A percentile compares a stretch with the other conserved stretches of the same genome.
Conservation (phyloP, 331 rosid species). For the Telfairia occidentalis region DNA sequence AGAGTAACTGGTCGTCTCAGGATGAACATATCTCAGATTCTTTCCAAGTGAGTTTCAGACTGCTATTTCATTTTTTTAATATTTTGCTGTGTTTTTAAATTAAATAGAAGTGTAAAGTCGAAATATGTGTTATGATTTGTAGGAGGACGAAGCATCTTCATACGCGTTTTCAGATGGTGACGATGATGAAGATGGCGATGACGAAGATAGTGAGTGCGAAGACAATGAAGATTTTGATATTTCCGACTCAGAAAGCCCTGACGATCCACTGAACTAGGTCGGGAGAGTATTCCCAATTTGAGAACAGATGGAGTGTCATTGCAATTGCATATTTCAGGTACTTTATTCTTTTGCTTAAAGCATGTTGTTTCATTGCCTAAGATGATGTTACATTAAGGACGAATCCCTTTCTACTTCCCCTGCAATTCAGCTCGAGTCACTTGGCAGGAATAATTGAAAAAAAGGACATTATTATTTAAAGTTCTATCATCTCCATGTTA, state of each 20-base stretch:
- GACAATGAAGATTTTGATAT: conserved; percentile 1
- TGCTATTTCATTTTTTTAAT: neutral
- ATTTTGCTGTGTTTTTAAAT: neutral
- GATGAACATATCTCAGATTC: conserved; percentile 28
- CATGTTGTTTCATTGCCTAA: neutral
- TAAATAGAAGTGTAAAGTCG: neutral
- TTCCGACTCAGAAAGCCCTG: neutral
- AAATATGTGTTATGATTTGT: neutral
- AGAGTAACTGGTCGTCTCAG: conserved; percentile 27
- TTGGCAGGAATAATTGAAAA: neutral
- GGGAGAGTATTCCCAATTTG: neutral
- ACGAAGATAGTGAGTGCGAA: neutral
- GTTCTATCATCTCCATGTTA: conserved; percentile 4
- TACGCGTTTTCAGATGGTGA: neutral
- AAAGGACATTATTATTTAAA: neutral
- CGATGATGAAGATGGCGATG: neutral
- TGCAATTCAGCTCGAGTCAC: neutral
- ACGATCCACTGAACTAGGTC: neutral
- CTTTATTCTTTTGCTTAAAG: neutral
- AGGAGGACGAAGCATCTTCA: conserved; percentile 10
- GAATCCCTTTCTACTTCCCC: neutral
- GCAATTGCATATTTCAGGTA: conserved; percentile 6
- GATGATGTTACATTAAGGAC: neutral
- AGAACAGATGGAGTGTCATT: conserved; percentile 2
- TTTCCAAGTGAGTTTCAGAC: conserved; percentile 32